These are phyloP conservation scores for Jamesozyma lodderae DNA, from an alignment of 805 yeast genomes.

Conservation along the genomic window DNA sequence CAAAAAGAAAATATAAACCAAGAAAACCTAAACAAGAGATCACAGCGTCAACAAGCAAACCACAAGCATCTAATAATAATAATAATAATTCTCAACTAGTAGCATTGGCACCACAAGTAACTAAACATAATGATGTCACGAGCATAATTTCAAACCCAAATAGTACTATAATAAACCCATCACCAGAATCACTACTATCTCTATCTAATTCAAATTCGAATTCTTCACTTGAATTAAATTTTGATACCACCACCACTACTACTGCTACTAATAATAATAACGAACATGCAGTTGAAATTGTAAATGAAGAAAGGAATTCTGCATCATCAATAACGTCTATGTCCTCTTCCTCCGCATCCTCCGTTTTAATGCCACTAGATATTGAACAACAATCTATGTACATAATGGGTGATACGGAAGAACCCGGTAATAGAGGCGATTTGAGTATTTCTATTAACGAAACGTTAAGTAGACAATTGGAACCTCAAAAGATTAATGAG, in stretches of 20 bases:
- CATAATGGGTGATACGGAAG: background rate
- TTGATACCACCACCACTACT: background rate
- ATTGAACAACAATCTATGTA: conserved; percentile 6
- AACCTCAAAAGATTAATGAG: conserved; percentile 15
- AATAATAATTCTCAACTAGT: too few species aligned
- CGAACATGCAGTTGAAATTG: background rate
- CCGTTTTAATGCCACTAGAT: conserved; percentile 4
- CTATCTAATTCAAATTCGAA: background rate
- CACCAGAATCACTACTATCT: background rate
- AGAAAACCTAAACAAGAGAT: conserved; percentile 17
- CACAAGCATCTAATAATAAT: too few species aligned
- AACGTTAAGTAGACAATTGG: conserved; percentile 7
- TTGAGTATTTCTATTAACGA: conserved; percentile 6
- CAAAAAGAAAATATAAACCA: conserved; percentile 12
- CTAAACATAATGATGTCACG: too few species aligned
- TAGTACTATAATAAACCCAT: background rate
- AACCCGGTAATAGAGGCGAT: conserved; percentile 3
- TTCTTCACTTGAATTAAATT: conserved; percentile 2
- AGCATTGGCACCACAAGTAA: too few species aligned
- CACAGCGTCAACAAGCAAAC: conserved; percentile 18
- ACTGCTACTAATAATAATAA: background rate
- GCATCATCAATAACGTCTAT: background rate
- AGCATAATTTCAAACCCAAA: too few species aligned
- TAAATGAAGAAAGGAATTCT: too few species aligned
- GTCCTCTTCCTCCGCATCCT: background rate